These are phyloP conservation scores for Rubia peregrina DNA, from an alignment of 305 asterid genomes.

Conservation along the genomic window DNA sequence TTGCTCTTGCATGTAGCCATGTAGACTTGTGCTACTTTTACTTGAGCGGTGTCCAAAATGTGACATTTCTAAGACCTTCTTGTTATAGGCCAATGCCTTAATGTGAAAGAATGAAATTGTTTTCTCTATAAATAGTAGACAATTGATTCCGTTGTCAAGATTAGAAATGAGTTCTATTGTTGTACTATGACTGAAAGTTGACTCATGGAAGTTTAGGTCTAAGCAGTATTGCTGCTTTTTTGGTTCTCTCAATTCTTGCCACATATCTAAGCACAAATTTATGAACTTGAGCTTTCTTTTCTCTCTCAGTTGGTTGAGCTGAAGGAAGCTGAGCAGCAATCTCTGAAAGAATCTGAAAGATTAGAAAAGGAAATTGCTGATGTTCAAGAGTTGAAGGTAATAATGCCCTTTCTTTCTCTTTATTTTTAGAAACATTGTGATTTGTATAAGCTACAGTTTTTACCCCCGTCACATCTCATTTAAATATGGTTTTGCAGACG, in stretches of 20 bases:
- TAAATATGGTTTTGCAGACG: conserved; percentile 41
- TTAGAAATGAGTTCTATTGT: not conserved
- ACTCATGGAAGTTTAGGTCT: not conserved
- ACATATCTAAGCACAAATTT: not conserved
- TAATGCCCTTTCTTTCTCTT: conserved; percentile 5
- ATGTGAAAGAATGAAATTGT: not conserved
- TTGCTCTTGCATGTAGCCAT: not conserved
- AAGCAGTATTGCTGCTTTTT: not conserved
- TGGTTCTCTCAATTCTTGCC: not conserved
- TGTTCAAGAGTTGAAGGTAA: conserved; percentile 89
- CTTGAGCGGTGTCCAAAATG: not conserved
- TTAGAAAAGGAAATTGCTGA: conserved; percentile 82
- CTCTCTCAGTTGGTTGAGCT: conserved; percentile 65
- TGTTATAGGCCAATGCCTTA: not conserved
- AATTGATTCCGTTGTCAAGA: not conserved
- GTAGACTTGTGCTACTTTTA: not conserved
- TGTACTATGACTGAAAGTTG: not conserved
- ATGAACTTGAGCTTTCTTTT: not conserved
- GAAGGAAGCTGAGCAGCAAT: conserved; percentile 81
- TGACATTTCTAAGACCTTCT: not conserved
- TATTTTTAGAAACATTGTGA: not conserved
- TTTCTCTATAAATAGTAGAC: not conserved
- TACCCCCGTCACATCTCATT: conserved; percentile 12
- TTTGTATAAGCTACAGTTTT: not conserved
- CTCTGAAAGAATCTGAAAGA: conserved; percentile 77